phyloP scores from a whole-genome alignment of 2,329 filamentous ascomycete genomes.

The Aaosphaeria arxii region DNA sequence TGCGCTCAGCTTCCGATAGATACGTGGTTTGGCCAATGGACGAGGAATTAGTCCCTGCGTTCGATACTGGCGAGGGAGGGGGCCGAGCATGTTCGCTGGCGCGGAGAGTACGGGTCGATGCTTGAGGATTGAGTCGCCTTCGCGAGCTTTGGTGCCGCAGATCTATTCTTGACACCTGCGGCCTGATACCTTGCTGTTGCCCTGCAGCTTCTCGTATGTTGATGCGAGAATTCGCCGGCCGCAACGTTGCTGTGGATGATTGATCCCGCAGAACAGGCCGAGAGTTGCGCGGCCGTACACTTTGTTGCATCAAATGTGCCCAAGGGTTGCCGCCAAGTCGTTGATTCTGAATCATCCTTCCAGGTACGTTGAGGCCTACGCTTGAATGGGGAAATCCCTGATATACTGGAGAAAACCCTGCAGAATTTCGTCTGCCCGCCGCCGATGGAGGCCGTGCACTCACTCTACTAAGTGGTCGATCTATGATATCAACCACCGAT shows the following conservation, averaged over 20 bases:
- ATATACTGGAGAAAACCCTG: slow-evolving; percentile 30
- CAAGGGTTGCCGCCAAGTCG: slow-evolving; percentile 33
- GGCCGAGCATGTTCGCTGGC: slow-evolving; percentile 30
- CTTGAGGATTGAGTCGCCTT: slow-evolving; percentile 32
- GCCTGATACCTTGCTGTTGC: slow-evolving; percentile 24
- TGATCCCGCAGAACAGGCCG: slow-evolving; percentile 36
- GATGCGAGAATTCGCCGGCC: slow-evolving; percentile 30
- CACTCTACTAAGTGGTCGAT: slow-evolving; percentile 36
- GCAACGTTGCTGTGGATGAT: slow-evolving; percentile 37
- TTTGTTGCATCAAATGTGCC: slow-evolving; percentile 30
- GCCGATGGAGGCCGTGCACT: slow-evolving; percentile 34
- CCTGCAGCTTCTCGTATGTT: slow-evolving; percentile 28
- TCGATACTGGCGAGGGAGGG: slow-evolving; percentile 23
- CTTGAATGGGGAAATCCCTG: slow-evolving; percentile 23
- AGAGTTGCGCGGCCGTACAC: slow-evolving; percentile 25
- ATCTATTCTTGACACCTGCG: slow-evolving; percentile 35
- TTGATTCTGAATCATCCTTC: slow-evolving; percentile 27
- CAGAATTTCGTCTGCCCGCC: slow-evolving; percentile 30
- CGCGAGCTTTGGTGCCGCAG: slow-evolving; percentile 35
- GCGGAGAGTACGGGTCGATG: slow-evolving; percentile 35
- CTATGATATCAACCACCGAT: slow-evolving; percentile 31
- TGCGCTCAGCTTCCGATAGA: slow-evolving; percentile 32
- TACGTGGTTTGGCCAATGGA: slow-evolving; percentile 20
- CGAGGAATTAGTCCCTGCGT: slow-evolving; percentile 11
- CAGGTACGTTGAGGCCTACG: slow-evolving; percentile 33